Base-by-base conservation (phyloP, 2,329 filamentous ascomycete genomes). In the Scortechinia acanthostroma region DNA sequence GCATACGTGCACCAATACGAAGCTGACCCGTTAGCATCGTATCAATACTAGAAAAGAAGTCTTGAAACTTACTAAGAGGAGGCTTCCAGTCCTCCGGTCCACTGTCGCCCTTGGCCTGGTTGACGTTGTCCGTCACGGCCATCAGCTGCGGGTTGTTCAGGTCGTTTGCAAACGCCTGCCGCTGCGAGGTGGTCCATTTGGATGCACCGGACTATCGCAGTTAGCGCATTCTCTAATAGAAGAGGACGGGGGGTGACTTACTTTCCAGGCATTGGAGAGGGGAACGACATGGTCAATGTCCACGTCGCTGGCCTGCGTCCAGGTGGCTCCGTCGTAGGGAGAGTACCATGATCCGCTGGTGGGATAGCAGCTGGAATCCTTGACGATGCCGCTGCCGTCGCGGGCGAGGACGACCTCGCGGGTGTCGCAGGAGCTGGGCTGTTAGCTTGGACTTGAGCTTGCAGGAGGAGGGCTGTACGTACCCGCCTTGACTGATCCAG, bases 261-360 rank as follows among this genome's bases (percentile, higher is more conserved):
- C 77, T 49, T 85, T 80, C 87, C 86, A 91, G 3, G 87, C 86
- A 56, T 91, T 88, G 58, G 83, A 83, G 49, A 94, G 61, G 1
- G 88, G 87, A 2, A 94, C 86, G 64, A 93, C 73, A 59, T 93
- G 88, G 60, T 93, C 88, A 48, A 93, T 91, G 53, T 91, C 86
- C 1, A 93, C 61, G 53, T 91, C 84, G 16, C 71, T 75, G 1
- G 86, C 76, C 1, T 69, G 66, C 0, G 77, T 83, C 83, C 84
- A 89, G 1, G 71, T 79, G 0, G 67, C 81, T 15, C 86, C 86
- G 55, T 91, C 88, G 58, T 86, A 93, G 0, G 85, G 83, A 25
- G 77, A 83, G 33, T 60, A 63, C 88, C 88, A 93, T 0, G 67
- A 70, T 3, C 88, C 88, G 2, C 76, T 78, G 0, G 73, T 81